These are phyloP conservation scores for Kalanchoe fedtschenkoi DNA, from an alignment of 164 flowering plant genomes.

Conservation along the genomic window DNA sequence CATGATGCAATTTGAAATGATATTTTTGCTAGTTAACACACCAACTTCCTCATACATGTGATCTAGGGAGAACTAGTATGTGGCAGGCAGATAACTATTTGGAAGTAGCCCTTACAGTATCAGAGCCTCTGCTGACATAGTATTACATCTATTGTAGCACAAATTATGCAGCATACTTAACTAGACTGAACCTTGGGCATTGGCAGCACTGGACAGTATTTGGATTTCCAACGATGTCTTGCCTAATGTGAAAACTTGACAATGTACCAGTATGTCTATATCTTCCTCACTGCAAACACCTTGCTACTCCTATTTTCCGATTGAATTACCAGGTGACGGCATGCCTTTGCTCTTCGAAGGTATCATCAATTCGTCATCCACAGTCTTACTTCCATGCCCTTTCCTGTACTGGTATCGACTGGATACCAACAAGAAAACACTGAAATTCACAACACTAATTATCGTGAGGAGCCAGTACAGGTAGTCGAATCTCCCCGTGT, in stretches of 20 bases:
- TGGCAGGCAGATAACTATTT: too few relatives aligned
- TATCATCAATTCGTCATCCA: conserved; percentile 9
- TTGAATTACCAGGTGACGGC: not conserved
- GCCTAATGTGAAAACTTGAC: not conserved
- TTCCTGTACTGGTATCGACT: conserved; percentile 54
- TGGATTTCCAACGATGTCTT: not conserved
- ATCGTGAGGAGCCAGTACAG: conserved; percentile 76
- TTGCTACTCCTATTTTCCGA: not conserved
- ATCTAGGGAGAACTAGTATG: too few relatives aligned
- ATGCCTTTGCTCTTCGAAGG: not conserved
- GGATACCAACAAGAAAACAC: conserved; percentile 49
- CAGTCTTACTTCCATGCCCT: conserved; percentile 17
- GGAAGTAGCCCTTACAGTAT: too few relatives aligned
- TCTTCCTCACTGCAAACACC: not conserved
- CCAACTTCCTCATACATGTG: too few relatives aligned
- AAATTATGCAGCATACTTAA: too few relatives aligned
- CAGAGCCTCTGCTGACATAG: too few relatives aligned
- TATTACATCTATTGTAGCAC: too few relatives aligned
- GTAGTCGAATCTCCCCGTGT: conserved; percentile 75
- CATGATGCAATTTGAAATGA: too few relatives aligned
- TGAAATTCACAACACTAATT: conserved; percentile 56
- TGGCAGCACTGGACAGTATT: too few relatives aligned
- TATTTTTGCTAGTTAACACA: not conserved
- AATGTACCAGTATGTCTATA: not conserved
- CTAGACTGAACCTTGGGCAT: too few relatives aligned